phyloP scores from a whole-genome alignment of 192 early-diverging fungal genomes.

The Gryganskiella cystojenkinii region DNA sequence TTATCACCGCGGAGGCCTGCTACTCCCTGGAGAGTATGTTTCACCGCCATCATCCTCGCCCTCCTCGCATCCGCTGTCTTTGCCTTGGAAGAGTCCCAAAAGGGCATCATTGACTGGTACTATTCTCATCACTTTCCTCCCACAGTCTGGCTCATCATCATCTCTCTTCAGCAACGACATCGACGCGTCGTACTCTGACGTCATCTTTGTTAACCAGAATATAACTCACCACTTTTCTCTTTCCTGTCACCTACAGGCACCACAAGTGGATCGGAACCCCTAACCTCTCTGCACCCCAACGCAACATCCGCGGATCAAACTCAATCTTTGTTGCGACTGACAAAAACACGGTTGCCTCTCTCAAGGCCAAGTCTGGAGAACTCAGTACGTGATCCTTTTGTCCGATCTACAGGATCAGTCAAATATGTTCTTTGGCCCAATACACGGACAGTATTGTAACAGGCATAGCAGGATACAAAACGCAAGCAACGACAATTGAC shows the following conservation, averaged over 20 bases:
- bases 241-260: slow-evolving; percentile 51
- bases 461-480: too few relatives aligned
- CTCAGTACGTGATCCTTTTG: slow-evolving; percentile 59
- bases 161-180: not conserved
- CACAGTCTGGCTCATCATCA: not conserved
- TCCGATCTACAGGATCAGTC: not conserved
- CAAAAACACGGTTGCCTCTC: slow-evolving; percentile 77
- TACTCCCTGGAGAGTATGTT: slow-evolving; percentile 16
- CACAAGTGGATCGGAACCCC: slow-evolving; percentile 65
- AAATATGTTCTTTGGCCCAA: not conserved
- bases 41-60: slow-evolving; percentile 26
- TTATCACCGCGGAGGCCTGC: slow-evolving; percentile 31
- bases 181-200: not conserved
- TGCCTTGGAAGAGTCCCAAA: slow-evolving; percentile 59
- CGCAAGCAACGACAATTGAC: too few relatives aligned
- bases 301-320: slow-evolving; percentile 43
- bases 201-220: not conserved
- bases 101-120: slow-evolving; percentile 66
- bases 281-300: slow-evolving; percentile 28
- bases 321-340: slow-evolving; percentile 71
- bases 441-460: not conserved
- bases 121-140: not conserved
- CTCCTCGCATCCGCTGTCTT: slow-evolving; percentile 6
- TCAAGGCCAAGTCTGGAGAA: slow-evolving; percentile 74
- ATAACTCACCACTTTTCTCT: too few relatives aligned